Conservation (phyloP, 164 flowering plant genomes). For the Vitis rotundifolia region DNA sequence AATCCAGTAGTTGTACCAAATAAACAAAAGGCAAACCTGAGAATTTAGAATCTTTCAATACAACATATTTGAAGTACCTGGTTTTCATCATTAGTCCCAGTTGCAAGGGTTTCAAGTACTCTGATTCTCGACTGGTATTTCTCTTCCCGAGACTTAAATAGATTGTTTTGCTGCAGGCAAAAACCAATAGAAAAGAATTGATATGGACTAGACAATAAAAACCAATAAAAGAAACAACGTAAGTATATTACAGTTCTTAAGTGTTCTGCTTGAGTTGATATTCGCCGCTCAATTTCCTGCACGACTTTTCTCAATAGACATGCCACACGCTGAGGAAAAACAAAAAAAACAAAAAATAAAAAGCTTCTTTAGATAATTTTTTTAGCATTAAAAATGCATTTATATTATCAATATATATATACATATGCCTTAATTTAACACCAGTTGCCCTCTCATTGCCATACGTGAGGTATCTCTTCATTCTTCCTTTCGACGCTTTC, state of each 20-base stretch:
- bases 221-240: background rate
- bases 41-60: background rate
- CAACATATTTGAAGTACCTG: slow-evolving; percentile 50
- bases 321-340: slow-evolving; percentile 70
- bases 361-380: background rate
- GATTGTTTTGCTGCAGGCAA: slow-evolving; percentile 72
- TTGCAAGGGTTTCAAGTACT: slow-evolving; percentile 86
- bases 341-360: background rate
- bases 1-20: background rate
- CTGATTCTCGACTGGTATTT: slow-evolving; percentile 73
- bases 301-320: slow-evolving; percentile 75
- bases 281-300: slow-evolving; percentile 89
- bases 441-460: slow-evolving; percentile 16
- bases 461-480: slow-evolving; percentile 88
- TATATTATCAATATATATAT: background rate
- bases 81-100: slow-evolving; percentile 69
- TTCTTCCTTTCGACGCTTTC: slow-evolving; percentile 82
- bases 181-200: slow-evolving; percentile 9
- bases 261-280: slow-evolving; percentile 81
- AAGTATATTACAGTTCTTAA: slow-evolving; percentile 58
- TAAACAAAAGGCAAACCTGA: background rate
- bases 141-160: slow-evolving; percentile 86
- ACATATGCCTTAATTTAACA: slow-evolving; percentile 12
- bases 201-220: background rate
- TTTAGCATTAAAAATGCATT: too few relatives aligned